Conservation (phyloP, 1,139 yeast genomes). For the Debaryomycetaceae sp. region DNA sequence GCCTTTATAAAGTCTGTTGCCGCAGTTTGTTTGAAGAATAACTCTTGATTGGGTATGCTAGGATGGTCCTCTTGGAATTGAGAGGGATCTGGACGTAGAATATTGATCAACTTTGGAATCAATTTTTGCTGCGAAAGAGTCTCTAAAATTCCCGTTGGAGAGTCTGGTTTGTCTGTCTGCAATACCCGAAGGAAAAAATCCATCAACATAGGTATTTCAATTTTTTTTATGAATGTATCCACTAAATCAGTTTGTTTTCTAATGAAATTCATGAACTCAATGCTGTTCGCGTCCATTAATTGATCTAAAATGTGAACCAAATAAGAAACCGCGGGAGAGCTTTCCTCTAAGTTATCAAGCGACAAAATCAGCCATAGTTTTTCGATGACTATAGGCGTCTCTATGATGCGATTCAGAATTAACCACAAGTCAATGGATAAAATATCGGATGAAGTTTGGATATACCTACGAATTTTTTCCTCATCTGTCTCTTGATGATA, state of each 20-base stretch:
- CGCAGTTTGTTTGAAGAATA: constrained; percentile 77
- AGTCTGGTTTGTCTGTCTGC: constrained; percentile 63
- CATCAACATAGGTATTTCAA: constrained; percentile 57
- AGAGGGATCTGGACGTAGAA: constrained; percentile 44
- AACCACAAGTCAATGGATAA: constrained; percentile 45
- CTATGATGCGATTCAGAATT: constrained; percentile 43
- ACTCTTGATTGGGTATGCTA: constrained; percentile 28
- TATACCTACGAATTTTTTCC: constrained; percentile 38
- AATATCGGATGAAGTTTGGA: constrained; percentile 43
- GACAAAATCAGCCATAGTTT: constrained; percentile 43
- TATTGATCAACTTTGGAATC: constrained; percentile 49
- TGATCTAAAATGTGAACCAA: constrained; percentile 44
- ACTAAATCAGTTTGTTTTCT: constrained; percentile 51
- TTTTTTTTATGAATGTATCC: constrained; percentile 50
- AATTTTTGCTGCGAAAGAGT: constrained; percentile 49
- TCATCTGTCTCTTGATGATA: constrained; percentile 28
- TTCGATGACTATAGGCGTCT: constrained; percentile 39
- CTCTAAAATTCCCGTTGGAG: constrained; percentile 61
- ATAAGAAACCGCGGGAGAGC: constrained; percentile 40
- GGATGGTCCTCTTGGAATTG: constrained; percentile 22
- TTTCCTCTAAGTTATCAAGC: constrained; percentile 36
- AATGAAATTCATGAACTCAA: constrained; percentile 51
- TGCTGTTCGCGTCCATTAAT: constrained; percentile 45
- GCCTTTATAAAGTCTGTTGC: constrained; percentile 96
- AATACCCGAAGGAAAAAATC: constrained; percentile 57